Evolutionary conservation across 2,329 filamentous ascomycete species (phyloP), one percentile per base, ranked within the genome.

Genomic region (Aureobasidium namibiae): DNA sequence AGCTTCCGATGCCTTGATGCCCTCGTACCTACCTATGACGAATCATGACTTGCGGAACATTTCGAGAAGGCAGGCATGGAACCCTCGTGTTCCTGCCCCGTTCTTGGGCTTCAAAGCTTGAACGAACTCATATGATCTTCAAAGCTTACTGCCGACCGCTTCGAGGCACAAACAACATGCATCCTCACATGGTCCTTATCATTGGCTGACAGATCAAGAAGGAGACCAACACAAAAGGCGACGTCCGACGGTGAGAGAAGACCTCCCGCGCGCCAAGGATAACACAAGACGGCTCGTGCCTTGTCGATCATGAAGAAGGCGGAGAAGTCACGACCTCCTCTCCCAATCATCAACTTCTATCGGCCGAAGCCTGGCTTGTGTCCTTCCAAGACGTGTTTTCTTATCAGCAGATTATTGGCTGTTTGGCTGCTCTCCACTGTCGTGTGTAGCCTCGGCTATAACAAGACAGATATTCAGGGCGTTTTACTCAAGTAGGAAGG

Each of bases 141-240:
- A 7, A 49, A 24, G 6, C 31, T 48, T 46, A 48, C 46, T 36
- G 23, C 46, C 18, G 31, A 34, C 13, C 9, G 10, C 29, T 23
- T 4, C 45, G 26, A 38, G 34, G 33, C 23, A 10, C 14, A 31
- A 26, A 16, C 41, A 18, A 26, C 14, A 45, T 33, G 39, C 41
- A n/a, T 5, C 9, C 11, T 2, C 53, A 56, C 53, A 56, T 56
- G 53, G 24, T 24, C 23, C 41, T 41, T 39, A 39, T 58, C 54
- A 58, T 58, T 58, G 44, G 54, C 54, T 58, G 54, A 58, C 46
- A 46, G 38, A 23, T 29, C 18, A 56, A 56, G 42, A 38, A 36
- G 39, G 8, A n/a, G 16, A 24, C 18, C 31, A 39, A 46, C 42
- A 41, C 31, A 49, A 49, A 23, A 58, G 54, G 54, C 54, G 54